phyloP scores from a whole-genome alignment of 495 filamentous ascomycete genomes.

The Podospora pseudopauciseta region DNA sequence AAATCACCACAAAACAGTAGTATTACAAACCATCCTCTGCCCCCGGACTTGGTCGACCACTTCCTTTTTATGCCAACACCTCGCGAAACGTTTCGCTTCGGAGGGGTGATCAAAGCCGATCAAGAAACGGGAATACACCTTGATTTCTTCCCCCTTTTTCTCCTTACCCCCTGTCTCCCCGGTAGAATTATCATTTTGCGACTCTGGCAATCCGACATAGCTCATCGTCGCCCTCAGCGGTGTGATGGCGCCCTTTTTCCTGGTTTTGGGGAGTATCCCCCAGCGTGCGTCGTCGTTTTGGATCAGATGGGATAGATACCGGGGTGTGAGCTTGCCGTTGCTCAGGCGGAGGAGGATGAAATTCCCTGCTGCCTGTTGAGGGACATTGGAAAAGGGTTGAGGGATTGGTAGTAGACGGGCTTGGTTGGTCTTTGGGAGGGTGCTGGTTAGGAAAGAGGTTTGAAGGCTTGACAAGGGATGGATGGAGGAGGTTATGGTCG shows the following conservation, averaged over 20 bases:
- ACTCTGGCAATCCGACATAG: neutral
- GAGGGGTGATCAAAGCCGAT: neutral
- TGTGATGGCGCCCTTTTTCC: neutral
- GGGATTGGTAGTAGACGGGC: neutral
- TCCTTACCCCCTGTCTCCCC: neutral
- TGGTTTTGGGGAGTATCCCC: neutral
- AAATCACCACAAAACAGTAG: conserved; percentile 1
- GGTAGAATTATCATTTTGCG: neutral
- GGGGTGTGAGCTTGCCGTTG: neutral
- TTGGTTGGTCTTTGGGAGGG: neutral
- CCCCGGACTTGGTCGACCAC: neutral
- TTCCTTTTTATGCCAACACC: neutral
- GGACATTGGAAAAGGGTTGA: neutral
- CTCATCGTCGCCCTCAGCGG: neutral
- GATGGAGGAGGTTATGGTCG: neutral
- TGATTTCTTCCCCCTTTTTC: neutral
- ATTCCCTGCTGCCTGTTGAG: neutral
- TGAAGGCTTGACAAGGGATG: neutral
- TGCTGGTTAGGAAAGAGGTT: neutral
- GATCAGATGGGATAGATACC: neutral
- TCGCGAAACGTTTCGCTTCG: neutral
- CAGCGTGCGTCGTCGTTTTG: neutral
- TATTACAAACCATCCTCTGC: neutral
- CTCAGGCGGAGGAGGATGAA: neutral
- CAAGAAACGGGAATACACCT: neutral